Base-by-base conservation (phyloP, 805 yeast species). In the Kluyveromyces aestuarii region DNA sequence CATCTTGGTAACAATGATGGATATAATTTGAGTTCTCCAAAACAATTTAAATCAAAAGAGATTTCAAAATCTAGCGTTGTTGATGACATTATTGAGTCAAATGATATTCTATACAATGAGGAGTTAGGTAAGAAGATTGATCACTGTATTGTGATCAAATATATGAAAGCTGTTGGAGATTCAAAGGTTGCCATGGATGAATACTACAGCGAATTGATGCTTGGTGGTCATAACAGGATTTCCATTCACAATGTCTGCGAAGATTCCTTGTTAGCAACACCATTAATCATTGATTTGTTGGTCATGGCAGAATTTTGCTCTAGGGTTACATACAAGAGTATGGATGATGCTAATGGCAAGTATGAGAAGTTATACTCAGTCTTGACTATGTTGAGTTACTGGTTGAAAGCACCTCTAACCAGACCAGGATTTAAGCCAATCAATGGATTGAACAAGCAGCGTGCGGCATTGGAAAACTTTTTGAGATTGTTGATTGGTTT, bases 181-280 rank as follows among this genome's bases (percentile, higher is more conserved):
- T 82, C 93, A 55, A 90, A 90, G 74, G 96, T 90, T 55, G 98
- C 98, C 47, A 91, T 90, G 97, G 98, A 90, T 69, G 97, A 91
- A 72, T 90, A 90, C 73, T 88, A 91, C 73, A 84, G 95, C 49
- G 97, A 90, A 71, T 81, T 90, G 64, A 91, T 90, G 97, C 77
- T 90, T 60, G 98, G 98, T 52, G 98, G 98, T 41, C 96, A 90
- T 72, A 91, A 90, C 74, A 84, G 93, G 65, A 85, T 90, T 57
- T 82, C 95, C 44, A 84, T 91, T 63, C 96, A 90, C 72, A 90
- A 91, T 66, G 96, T 91, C 40, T 90, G 98, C 70, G 98, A 90
- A 71, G 98, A 90, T 68, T 89, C 96, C 2, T 74, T 90, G 60
- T 77, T 90, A 66, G 98, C 98, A 17, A 86, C 96, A 25, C 97